Conservation (phyloP, 2,329 filamentous ascomycete genomes). For the Phialemonium atrogriseum region DNA sequence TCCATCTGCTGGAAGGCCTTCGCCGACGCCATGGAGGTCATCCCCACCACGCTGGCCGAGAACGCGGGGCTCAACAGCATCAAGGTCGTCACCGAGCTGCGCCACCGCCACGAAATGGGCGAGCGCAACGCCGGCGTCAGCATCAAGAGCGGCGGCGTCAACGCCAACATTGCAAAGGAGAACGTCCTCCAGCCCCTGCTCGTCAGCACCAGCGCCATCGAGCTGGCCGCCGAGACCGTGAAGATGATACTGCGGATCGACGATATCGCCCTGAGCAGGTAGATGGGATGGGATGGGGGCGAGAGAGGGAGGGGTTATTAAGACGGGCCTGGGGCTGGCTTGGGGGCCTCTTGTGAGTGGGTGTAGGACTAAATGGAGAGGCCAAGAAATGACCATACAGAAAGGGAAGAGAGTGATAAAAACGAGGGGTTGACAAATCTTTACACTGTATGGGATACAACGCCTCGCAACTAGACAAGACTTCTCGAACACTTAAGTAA, state of each 20-base stretch:
- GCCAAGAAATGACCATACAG: too few relatives aligned
- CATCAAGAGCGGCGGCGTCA: conserved; percentile 95
- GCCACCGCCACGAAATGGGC: conserved; percentile 88
- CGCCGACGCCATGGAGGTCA: conserved; percentile 93
- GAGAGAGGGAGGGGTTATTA: too few relatives aligned
- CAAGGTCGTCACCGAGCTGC: conserved; percentile 93
- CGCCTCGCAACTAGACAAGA: too few relatives aligned
- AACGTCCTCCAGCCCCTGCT: conserved; percentile 93
- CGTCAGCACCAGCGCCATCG: conserved; percentile 95
- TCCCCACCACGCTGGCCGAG: conserved; percentile 92
- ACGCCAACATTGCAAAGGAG: conserved; percentile 93
- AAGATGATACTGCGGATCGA: conserved; percentile 79
- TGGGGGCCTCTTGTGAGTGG: too few relatives aligned
- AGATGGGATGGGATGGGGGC: conserved; percentile 17
- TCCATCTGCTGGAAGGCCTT: conserved; percentile 99
- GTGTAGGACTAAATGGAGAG: too few relatives aligned
- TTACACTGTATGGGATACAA: too few relatives aligned
- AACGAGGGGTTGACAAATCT: too few relatives aligned
- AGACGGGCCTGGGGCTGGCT: too few relatives aligned
- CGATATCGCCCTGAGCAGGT: conserved; percentile 57
- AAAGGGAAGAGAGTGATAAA: too few relatives aligned
- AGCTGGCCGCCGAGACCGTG: conserved; percentile 94
- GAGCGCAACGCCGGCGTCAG: conserved; percentile 95
- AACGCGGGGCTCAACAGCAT: conserved; percentile 97
- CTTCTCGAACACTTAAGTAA: too few relatives aligned